Percentiles rank a stretch among this genome's conserved stretches.
Conservation (phyloP, 768 basidiomycete genomes). For the Lanmaoa rubissima region DNA sequence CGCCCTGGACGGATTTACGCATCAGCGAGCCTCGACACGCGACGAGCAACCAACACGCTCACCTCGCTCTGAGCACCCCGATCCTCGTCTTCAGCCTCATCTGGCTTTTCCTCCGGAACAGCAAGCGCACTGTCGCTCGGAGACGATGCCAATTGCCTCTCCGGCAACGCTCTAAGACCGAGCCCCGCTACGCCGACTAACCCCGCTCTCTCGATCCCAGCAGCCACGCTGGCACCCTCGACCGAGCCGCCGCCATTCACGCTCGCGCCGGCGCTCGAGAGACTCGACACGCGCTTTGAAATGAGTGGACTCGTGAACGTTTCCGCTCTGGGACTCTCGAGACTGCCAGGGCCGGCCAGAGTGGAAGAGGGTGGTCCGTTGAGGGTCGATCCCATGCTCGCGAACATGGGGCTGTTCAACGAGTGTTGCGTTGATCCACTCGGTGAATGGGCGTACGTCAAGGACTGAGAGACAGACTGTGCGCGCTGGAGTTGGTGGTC, state of each 20-base stretch:
- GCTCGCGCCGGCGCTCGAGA: conserved; percentile 29
- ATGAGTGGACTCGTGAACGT: conserved; percentile 15
- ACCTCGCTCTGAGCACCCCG: conserved; percentile 68
- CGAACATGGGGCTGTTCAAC: conserved; percentile 38
- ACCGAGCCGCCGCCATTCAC: conserved; percentile 24
- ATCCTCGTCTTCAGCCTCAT: conserved; percentile 45
- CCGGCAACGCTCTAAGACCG: conserved; percentile 35
- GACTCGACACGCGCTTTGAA: conserved; percentile 25
- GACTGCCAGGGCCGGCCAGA: conserved; percentile 22
- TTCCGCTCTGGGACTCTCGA: conserved; percentile 34
- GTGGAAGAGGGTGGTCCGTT: conserved; percentile 23
- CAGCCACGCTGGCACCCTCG: conserved; percentile 16
- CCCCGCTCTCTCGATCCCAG: conserved; percentile 21
- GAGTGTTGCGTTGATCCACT: conserved; percentile 45
- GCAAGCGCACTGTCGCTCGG: conserved; percentile 62
- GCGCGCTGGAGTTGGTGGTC: conserved; percentile 37
- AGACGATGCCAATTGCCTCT: conserved; percentile 52
- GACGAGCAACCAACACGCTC: conserved; percentile 23
- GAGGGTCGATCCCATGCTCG: conserved; percentile 31
- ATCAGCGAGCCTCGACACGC: not conserved
- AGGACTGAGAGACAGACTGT: conserved; percentile 17
- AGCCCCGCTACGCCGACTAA: conserved; percentile 26
- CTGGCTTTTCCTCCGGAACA: conserved; percentile 30
- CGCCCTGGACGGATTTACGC: conserved; percentile 40
- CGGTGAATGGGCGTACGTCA: conserved; percentile 32